Conservation (phyloP, 257 asterid species). For the Scutellaria minor region DNA sequence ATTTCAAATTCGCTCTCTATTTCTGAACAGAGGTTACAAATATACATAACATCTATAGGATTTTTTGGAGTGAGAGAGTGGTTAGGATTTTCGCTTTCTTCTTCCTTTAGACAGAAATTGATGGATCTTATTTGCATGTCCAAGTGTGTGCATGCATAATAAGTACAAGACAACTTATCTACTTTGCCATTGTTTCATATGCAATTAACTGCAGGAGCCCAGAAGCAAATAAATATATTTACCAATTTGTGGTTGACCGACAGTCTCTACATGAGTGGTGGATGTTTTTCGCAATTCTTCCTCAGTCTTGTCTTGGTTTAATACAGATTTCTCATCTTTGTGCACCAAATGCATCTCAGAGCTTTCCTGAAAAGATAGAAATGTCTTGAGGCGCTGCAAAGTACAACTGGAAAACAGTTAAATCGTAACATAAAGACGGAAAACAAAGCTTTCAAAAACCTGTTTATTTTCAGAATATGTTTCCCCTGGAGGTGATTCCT, state of each 20-base stretch:
- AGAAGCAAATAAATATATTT: constrained; percentile 24
- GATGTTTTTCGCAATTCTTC: constrained; percentile 50
- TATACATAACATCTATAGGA: background rate
- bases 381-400: constrained; percentile 19
- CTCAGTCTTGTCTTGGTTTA: constrained; percentile 59
- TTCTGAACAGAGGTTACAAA: constrained; percentile 16
- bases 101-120: too few species aligned
- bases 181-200: constrained; percentile 18
- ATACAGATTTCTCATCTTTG: constrained; percentile 50
- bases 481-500: constrained; percentile 40
- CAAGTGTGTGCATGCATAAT: background rate
- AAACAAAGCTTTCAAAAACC: constrained; percentile 48
- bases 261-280: constrained; percentile 47
- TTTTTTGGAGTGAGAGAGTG: background rate
- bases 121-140: background rate
- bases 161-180: background rate
- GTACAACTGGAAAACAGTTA: constrained; percentile 13
- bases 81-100: background rate
- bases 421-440: constrained; percentile 4
- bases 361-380: constrained; percentile 53
- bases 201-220: constrained; percentile 6
- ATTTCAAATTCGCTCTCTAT: background rate
- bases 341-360: constrained; percentile 46
- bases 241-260: constrained; percentile 59
- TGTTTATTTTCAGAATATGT: constrained; percentile 53